phyloP scores from a whole-genome alignment of 495 filamentous ascomycete species.

The Sordaria brevicollis region DNA sequence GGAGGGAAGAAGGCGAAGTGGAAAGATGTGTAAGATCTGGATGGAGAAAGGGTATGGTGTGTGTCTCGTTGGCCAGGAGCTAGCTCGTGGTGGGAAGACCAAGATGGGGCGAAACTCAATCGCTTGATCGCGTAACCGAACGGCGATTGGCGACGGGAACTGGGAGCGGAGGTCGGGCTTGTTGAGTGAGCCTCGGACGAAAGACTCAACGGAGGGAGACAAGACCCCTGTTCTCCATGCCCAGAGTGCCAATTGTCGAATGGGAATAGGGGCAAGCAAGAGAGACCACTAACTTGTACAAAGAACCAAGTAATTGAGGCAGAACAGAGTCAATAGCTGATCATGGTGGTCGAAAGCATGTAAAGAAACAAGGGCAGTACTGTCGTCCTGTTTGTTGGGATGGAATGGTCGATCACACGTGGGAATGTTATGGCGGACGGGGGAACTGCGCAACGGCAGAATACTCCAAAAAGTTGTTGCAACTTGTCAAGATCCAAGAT shows the following conservation, averaged over 20 bases:
- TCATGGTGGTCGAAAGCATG: neutral
- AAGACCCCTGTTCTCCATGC: neutral
- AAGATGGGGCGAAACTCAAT: constrained; percentile 4
- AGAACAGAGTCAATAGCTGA: neutral
- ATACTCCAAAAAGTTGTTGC: neutral
- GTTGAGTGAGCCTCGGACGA: neutral
- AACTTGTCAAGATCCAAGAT: neutral
- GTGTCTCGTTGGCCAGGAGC: neutral
- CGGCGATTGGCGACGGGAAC: neutral
- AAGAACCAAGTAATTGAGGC: neutral
- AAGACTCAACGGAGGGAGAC: too few relatives aligned
- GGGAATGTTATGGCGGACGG: neutral
- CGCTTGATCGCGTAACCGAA: neutral
- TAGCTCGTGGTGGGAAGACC: constrained; percentile 8
- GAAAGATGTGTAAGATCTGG: neutral
- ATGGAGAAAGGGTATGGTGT: neutral
- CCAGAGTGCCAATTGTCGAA: neutral
- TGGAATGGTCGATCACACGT: neutral
- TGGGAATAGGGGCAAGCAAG: neutral
- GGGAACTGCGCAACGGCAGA: neutral
- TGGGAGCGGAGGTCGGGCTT: neutral
- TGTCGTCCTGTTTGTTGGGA: neutral
- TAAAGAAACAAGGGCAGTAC: neutral
- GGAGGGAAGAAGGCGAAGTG: neutral
- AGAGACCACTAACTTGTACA: neutral